A percentile compares a stretch with the other conserved stretches of the same genome.
Evolutionary conservation across 1,284 basidiomycete genomes (phyloP).

Genomic region (Phenoliferia sp.): DNA sequence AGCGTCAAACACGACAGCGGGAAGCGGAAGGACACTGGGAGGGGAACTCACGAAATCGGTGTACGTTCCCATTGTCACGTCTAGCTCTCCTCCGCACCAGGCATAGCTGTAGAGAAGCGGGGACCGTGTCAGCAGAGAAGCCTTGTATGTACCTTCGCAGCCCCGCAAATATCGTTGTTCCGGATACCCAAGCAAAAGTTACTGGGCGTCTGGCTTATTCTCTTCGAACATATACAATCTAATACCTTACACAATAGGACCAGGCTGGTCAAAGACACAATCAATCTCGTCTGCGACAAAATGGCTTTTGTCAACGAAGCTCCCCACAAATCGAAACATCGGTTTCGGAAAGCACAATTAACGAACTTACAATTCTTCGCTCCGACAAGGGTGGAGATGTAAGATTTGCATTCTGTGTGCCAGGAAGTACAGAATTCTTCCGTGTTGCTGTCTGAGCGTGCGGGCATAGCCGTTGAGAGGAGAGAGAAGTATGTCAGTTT

Average conservation of each 20-base stretch:
- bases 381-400: background rate
- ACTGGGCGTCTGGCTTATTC: no score
- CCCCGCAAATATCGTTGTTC: background rate
- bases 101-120: background rate
- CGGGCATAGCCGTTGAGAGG: background rate
- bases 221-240: no score
- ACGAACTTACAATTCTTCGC: background rate
- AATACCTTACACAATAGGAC: background rate
- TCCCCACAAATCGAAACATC: background rate
- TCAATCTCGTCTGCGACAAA: background rate
- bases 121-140: background rate
- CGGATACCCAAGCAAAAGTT: background rate
- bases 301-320: background rate
- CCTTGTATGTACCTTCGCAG: background rate
- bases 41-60: background rate
- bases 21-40: background rate
- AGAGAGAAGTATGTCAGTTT: background rate
- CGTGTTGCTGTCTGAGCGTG: background rate
- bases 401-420: background rate
- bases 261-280: background rate
- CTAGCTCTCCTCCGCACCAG: background rate
- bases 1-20: background rate
- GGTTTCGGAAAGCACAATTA: background rate
- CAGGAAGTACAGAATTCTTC: background rate
- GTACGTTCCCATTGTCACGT: background rate